Percentiles rank a stretch among this genome's conserved stretches.
These are phyloP conservation scores for Pyrenopolyporus hunteri DNA, from an alignment of 495 filamentous ascomycete genomes.

Conservation along the genomic window DNA sequence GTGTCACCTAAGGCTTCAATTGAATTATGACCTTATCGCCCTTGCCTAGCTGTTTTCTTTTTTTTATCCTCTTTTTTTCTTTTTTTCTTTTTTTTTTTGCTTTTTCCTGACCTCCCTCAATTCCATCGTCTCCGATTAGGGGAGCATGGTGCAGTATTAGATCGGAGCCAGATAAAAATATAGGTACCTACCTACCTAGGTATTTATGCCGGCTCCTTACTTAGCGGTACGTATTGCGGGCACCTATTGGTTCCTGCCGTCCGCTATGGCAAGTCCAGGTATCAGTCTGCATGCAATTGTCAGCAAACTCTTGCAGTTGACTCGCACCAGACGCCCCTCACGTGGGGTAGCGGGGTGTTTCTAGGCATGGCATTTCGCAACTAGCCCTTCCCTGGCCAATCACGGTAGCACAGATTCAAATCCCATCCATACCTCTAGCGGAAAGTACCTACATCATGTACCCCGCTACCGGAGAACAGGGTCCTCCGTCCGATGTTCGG, in stretches of 20 bases:
- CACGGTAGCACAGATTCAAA: conserved; percentile 27
- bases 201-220: too few relatives aligned
- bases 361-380: conserved; percentile 19
- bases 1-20: conserved; percentile 8
- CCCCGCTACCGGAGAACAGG: conserved; percentile 38
- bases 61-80: background rate
- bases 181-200: too few relatives aligned
- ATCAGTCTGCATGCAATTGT: conserved; percentile 33
- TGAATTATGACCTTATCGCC: conserved; percentile 13
- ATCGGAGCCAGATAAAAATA: background rate
- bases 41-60: conserved; percentile 3
- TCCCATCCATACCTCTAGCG: conserved; percentile 22
- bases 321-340: conserved; percentile 37
- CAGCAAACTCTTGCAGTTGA: conserved; percentile 34
- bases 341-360: conserved; percentile 36
- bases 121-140: too few relatives aligned
- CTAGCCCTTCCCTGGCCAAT: conserved; percentile 17
- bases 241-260: background rate
- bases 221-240: background rate
- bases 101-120: too few relatives aligned
- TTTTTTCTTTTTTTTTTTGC: background rate
- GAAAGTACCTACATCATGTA: conserved; percentile 19
- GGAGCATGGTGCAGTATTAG: background rate
- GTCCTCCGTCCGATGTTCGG: conserved; percentile 34
- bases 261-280: background rate